Evolutionary conservation across 1,139 yeast species (phyloP).

Genomic region (Geotrichum carabidarum): DNA sequence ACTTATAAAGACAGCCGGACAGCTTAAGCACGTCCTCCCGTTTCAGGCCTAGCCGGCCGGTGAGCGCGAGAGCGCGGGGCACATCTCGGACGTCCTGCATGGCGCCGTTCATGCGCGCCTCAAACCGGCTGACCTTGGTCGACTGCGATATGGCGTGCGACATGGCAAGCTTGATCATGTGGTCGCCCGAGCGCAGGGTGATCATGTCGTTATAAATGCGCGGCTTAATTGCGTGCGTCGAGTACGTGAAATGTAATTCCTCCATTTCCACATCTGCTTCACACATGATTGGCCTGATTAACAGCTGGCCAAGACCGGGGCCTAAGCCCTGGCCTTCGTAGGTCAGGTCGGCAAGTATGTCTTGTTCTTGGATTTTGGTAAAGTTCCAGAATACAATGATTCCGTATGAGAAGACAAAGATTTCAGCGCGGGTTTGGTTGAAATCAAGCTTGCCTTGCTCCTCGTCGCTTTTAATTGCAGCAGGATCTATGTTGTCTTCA

Average conservation of each 20-base stretch:
- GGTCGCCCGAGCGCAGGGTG: slow-evolving; percentile 85
- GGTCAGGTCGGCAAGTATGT: slow-evolving; percentile 83
- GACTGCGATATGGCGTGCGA: slow-evolving; percentile 97
- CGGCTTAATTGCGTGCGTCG: slow-evolving; percentile 73
- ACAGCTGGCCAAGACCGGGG: slow-evolving; percentile 37
- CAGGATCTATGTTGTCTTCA: too few species aligned
- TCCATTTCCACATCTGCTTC: slow-evolving; percentile 83
- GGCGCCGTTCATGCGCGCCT: slow-evolving; percentile 80
- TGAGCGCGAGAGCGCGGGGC: slow-evolving; percentile 83
- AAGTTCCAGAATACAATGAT: slow-evolving; percentile 97
- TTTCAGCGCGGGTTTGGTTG: slow-evolving; percentile 66
- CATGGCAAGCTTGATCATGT: slow-evolving; percentile 83
- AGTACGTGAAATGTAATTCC: slow-evolving; percentile 89
- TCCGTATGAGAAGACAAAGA: slow-evolving; percentile 86
- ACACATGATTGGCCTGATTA: slow-evolving; percentile 58
- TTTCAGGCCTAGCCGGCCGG: slow-evolving; percentile 77
- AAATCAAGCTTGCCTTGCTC: background rate
- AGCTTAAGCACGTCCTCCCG: slow-evolving; percentile 76
- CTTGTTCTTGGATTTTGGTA: slow-evolving; percentile 86
- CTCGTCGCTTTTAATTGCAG: too few species aligned
- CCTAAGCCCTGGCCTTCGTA: slow-evolving; percentile 46
- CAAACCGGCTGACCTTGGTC: slow-evolving; percentile 84
- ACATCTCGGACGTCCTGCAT: slow-evolving; percentile 79
- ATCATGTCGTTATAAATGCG: slow-evolving; percentile 92
- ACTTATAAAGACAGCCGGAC: slow-evolving; percentile 82